Base-by-base conservation (phyloP, 2,329 filamentous ascomycete genomes). In the Chrysoporthe puriensis region DNA sequence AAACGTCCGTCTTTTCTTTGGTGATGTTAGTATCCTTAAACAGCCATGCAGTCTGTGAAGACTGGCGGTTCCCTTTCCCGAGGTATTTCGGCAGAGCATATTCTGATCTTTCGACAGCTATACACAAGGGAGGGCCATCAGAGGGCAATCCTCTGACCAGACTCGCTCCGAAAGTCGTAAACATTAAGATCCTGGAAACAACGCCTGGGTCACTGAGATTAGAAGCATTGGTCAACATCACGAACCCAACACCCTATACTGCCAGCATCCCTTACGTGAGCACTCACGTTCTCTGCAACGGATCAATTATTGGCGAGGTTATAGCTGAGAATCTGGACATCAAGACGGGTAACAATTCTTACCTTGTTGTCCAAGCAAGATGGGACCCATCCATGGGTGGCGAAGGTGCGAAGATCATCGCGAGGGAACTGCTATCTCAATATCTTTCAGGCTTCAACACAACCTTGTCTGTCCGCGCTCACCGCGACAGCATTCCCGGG, bases 361-460 rank as follows among this genome's bases (percentile, higher is more conserved):
- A 91, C 71, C 76, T 96, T 2, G 73, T 85, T 1, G 86, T 96
- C 18, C 85, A 85, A 34, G 91, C 90, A 0, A 83, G 86, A 0
- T 98, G 94, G 93, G 87, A 92, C 71, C 94, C 94, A 0, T 78
- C 82, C 3, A 84, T 86, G 68, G 87, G 89, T 48, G 93, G 92
- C 11, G 73, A 83, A n/a, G 76, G 83, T 64, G 91, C 88, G 2
- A 83, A 83, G 56, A 77, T 82, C 40, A 84, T 90, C 70, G 94
- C 92, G 1, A 85, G 88, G 64, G 86, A 94, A 59, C 81, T 97
- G 26, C 79, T 98, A 11, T 97, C 93, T 2, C 88, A 92, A 73
- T 98, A 96, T 74, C 82, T 97, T 13, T 98, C 94, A 3, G 94
- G 94, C 9, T 90, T 86, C 76, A 97, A 98, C 79, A 94, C 92